These are phyloP conservation scores for Fonsecaea monophora DNA, from an alignment of 2,329 filamentous ascomycete genomes.

Conservation along the genomic window DNA sequence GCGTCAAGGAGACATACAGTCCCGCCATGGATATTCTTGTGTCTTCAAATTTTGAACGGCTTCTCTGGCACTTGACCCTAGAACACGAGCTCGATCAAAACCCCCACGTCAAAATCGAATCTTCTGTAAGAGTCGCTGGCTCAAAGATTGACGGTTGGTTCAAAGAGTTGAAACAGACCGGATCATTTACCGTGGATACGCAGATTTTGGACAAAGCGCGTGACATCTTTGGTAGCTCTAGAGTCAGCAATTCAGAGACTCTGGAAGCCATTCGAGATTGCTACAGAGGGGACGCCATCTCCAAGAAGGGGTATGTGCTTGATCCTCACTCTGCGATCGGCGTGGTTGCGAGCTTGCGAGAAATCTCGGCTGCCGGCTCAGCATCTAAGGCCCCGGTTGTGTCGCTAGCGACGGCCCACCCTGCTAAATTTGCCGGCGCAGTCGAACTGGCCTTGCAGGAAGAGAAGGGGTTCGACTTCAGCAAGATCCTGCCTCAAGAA, in stretches of 20 bases:
- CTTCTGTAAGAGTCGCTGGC: slow-evolving; percentile 50
- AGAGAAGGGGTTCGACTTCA: slow-evolving; percentile 76
- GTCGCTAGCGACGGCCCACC: slow-evolving; percentile 89
- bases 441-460: slow-evolving; percentile 79
- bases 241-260: slow-evolving; percentile 69
- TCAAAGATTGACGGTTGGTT: slow-evolving; percentile 82
- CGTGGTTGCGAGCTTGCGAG: slow-evolving; percentile 75
- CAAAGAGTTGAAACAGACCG: slow-evolving; percentile 76
- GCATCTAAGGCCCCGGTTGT: slow-evolving; percentile 49
- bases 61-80: slow-evolving; percentile 91
- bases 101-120: slow-evolving; percentile 33
- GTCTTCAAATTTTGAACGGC: slow-evolving; percentile 92
- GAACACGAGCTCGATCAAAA: slow-evolving; percentile 60
- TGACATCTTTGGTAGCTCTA: slow-evolving; percentile 80
- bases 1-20: slow-evolving; percentile 87
- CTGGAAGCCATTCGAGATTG: slow-evolving; percentile 68
- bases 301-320: slow-evolving; percentile 74
- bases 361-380: slow-evolving; percentile 52
- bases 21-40: slow-evolving; percentile 99
- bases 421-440: slow-evolving; percentile 88
- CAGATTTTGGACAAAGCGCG: slow-evolving; percentile 75
- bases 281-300: slow-evolving; percentile 54
- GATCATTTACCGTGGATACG: slow-evolving; percentile 80
- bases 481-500: slow-evolving; percentile 78
- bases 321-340: slow-evolving; percentile 94